A percentile compares a stretch with the other conserved stretches of the same genome.
Evolutionary conservation across 768 basidiomycete genomes (phyloP).

Genomic region (Suillus tomentosus): DNA sequence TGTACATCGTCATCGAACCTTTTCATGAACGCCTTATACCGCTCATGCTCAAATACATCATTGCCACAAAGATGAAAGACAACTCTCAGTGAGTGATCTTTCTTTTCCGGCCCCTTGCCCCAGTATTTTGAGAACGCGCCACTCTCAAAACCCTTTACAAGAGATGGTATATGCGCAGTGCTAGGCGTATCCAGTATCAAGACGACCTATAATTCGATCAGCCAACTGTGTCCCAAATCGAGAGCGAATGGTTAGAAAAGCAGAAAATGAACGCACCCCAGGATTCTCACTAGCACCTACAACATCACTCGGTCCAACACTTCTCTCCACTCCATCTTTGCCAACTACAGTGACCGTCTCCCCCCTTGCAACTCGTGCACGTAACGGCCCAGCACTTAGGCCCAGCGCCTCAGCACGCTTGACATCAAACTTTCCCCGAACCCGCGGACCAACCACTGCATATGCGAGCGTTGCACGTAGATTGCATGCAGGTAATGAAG

Average conservation of each 20-base stretch:
- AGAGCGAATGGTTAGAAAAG: neutral
- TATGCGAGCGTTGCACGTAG: neutral
- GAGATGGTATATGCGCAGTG: neutral
- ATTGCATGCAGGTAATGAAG: neutral
- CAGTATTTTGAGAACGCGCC: neutral
- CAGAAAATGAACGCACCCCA: neutral
- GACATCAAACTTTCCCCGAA: constrained; percentile 3
- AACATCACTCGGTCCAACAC: constrained; percentile 3
- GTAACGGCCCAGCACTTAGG: constrained; percentile 57
- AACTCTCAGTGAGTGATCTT: neutral
- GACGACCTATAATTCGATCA: neutral
- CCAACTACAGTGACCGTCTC: constrained; percentile 48
- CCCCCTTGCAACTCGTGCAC: constrained; percentile 66
- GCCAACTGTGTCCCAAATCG: neutral
- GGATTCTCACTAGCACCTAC: constrained; percentile 4
- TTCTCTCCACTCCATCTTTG: neutral
- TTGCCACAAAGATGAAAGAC: constrained; percentile 2
- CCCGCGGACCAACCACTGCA: neutral
- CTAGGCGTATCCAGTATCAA: constrained; percentile 3
- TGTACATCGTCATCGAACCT: constrained; percentile 60
- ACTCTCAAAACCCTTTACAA: neutral
- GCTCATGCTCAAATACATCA: constrained; percentile 62
- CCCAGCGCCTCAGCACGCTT: constrained; percentile 45
- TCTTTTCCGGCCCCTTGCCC: neutral
- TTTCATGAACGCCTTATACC: constrained; percentile 74